Evolutionary conservation across 1,139 yeast genomes (phyloP).

Genomic region (Kazachstania sp.): DNA sequence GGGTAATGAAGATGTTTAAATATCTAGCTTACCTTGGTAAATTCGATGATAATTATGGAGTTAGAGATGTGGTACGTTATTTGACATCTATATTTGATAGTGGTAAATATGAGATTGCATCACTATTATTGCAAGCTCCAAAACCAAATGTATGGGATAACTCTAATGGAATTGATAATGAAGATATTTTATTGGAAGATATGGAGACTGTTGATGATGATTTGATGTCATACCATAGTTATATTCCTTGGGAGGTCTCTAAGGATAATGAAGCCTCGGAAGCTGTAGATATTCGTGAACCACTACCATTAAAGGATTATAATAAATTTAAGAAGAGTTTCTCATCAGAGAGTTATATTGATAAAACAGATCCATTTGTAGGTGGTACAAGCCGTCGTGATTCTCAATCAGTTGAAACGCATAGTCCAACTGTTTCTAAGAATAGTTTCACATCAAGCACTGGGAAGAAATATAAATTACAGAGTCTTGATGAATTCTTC

Average conservation of each 20-base stretch:
- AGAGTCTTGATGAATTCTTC: conserved; percentile 79
- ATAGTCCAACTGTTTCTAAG: not conserved
- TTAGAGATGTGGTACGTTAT: conserved; percentile 79
- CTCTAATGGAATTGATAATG: not conserved
- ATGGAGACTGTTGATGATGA: conserved; percentile 11
- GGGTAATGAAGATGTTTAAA: conserved; percentile 49
- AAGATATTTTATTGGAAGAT: not conserved
- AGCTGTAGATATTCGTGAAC: conserved; percentile 2
- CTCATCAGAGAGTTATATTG: conserved; percentile 22
- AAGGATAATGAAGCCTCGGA: not conserved
- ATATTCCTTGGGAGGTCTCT: conserved; percentile 4
- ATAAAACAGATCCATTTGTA: not conserved
- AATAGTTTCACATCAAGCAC: conserved; percentile 4
- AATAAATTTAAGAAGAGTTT: conserved; percentile 24
- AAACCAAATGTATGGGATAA: conserved; percentile 40
- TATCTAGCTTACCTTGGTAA: conserved; percentile 57
- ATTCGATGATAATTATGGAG: conserved; percentile 68
- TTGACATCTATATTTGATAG: conserved; percentile 42
- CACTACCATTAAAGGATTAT: conserved; percentile 23
- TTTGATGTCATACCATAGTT: conserved; percentile 9
- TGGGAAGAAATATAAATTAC: conserved; percentile 45
- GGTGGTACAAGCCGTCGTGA: not conserved
- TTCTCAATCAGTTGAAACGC: not conserved
- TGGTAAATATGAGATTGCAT: conserved; percentile 50
- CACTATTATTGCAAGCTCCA: conserved; percentile 73